phyloP scores from a whole-genome alignment of 2,329 filamentous ascomycete species.

The Clonostachys rosea region DNA sequence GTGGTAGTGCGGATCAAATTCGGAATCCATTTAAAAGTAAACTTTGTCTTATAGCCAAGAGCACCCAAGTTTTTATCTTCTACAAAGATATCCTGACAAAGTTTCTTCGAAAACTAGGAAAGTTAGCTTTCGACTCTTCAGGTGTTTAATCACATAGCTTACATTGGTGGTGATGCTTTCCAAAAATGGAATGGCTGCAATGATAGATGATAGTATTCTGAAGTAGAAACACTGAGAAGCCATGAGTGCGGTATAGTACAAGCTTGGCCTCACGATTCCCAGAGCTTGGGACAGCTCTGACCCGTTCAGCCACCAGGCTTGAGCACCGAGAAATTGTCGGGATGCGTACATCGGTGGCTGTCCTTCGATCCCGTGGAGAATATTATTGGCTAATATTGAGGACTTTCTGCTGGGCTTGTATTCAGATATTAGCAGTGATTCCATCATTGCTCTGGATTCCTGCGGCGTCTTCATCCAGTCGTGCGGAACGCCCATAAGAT shows the following conservation, averaged over 20 bases:
- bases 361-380: constrained; percentile 63
- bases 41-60: too few relatives aligned
- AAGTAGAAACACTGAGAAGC: too few relatives aligned
- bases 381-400: constrained; percentile 66
- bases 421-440: constrained; percentile 62
- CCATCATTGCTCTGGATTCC: constrained; percentile 59
- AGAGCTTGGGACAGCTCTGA: constrained; percentile 55
- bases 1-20: too few relatives aligned
- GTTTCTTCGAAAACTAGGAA: too few relatives aligned
- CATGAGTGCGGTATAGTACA: constrained; percentile 38
- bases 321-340: constrained; percentile 62
- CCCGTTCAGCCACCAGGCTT: constrained; percentile 68
- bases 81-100: too few relatives aligned
- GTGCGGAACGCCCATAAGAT: constrained; percentile 66
- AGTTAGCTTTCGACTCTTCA: too few relatives aligned
- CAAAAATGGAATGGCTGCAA: too few relatives aligned
- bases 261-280: constrained; percentile 47
- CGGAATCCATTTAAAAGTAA: too few relatives aligned
- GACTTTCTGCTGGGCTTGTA: constrained; percentile 60
- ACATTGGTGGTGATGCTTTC: too few relatives aligned
- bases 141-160: too few relatives aligned
- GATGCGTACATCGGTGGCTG: constrained; percentile 63
- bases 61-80: too few relatives aligned
- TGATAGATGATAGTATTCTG: too few relatives aligned
- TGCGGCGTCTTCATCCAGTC: constrained; percentile 51